Evolutionary conservation across 2,329 filamentous ascomycete genomes (phyloP).

Genomic region (Delphinella strobiligena): DNA sequence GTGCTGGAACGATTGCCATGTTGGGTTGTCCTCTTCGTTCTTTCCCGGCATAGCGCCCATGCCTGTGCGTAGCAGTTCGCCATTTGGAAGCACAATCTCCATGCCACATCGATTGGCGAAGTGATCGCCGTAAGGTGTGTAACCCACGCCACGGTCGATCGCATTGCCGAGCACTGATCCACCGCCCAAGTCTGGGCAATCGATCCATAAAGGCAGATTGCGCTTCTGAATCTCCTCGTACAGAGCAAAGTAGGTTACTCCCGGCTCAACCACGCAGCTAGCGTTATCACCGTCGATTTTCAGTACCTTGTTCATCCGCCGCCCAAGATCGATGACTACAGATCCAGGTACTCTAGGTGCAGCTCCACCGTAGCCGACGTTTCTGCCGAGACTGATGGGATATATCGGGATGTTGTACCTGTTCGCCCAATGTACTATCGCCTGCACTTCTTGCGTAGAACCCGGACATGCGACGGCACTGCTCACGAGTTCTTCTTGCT

Average conservation of each 20-base stretch:
- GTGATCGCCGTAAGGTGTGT: constrained; percentile 24
- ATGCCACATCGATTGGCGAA: constrained; percentile 30
- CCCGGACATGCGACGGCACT: constrained; percentile 34
- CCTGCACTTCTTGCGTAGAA: constrained; percentile 25
- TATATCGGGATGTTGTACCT: constrained; percentile 22
- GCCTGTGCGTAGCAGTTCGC: constrained; percentile 33
- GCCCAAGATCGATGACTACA: constrained; percentile 36
- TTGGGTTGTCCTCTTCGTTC: constrained; percentile 27
- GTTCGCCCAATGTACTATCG: constrained; percentile 22
- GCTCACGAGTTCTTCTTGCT: constrained; percentile 31
- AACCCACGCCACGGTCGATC: constrained; percentile 23
- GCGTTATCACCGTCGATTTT: constrained; percentile 38
- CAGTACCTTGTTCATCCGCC: constrained; percentile 41
- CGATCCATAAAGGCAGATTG: constrained; percentile 32
- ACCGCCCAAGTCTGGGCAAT: constrained; percentile 24
- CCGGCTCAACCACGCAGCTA: constrained; percentile 42
- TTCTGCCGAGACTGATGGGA: constrained; percentile 28
- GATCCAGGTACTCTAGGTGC: constrained; percentile 34
- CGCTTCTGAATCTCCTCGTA: constrained; percentile 35
- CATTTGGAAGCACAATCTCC: constrained; percentile 35
- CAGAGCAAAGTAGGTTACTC: constrained; percentile 41
- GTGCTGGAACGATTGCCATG: constrained; percentile 15
- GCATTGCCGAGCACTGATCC: constrained; percentile 25
- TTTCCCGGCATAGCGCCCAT: constrained; percentile 30
- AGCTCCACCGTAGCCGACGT: constrained; percentile 39